Evolutionary conservation across 2,329 filamentous ascomycete genomes (phyloP), one percentile per base, ranked within the genome.

Genomic region (Coleophoma eucalyptorum): DNA sequence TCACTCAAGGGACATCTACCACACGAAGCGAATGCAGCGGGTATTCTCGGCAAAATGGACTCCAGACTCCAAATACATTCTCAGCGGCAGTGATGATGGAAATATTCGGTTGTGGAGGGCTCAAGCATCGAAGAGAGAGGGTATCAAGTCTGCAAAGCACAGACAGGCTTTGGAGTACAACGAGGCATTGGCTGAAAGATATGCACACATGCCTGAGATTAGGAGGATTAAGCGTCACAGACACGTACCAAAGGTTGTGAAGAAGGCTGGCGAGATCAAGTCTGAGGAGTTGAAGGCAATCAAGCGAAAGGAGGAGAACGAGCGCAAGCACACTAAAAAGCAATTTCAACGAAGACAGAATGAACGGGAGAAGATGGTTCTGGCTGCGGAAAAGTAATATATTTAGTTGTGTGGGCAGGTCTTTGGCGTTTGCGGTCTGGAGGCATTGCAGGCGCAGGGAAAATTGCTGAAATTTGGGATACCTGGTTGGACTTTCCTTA

Each of bases 191-290:
- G 83, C 90, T 62, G 78, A 90, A 63, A 78, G 92, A 57, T 99
- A 91, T 72, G 81, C 84, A 56, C 94, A 99, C 69, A 97, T 99
- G 92, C 94, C 94, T 46, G 93, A 99, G 72, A 89, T 99, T 60
- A 83, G 84, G 62, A 83, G 95, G 49, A 99, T 99, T 69, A 86
- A 86, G 63, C 81, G 91, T 48, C 94, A 99, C 70, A 83, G 94
- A 55, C 94, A 97, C 71, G 73, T 97, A 55, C 94, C 94, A 18
- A 90, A 91, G 77, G 84, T 91, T 51, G 84, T 97, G 58, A 97
- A 96, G 85, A 97, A 97, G 81, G 93, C 93, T 4, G 84, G 80
- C 45, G 89, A 96, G 76, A 97, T 97, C 72, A 99, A 99, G 83
- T 74, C 75, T 51, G 90, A 95, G 65, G 94, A 97, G 70, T 69